Evolutionary conservation across 768 basidiomycete genomes (phyloP), one percentile per base, ranked within the genome.

Genomic region (Naganishia kalamii): DNA sequence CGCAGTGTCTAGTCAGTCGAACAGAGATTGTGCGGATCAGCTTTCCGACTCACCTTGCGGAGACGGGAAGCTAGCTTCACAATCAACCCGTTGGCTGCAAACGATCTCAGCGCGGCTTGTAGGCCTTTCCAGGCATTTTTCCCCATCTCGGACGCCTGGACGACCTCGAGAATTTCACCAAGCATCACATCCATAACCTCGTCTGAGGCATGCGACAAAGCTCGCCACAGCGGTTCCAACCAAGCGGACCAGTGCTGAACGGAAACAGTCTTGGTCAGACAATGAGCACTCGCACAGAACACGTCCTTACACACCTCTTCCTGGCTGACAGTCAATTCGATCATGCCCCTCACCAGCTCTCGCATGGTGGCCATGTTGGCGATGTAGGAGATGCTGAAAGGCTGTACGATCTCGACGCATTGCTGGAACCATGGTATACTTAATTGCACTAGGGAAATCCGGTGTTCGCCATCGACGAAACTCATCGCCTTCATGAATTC

Each of bases 161-260:
- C 51, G 2, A 64, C 52, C n/a, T 64, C 63, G 25, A 52, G 47
- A 15, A 64, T 52, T 10, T 64, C 63, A 29, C 50, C 50, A 23
- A 52, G 50, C 27, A 51, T 64, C 27, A 41, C 27, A 48, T 64
- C 63, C 27, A 51, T 52, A 11, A 64, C 29, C 15, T 64, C 50
- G 17, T 54, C 54, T 13, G 54, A 35, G 11, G 54, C 54, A 17
- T 57, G 33, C 23, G 54, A 57, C 21, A 57, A 41, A 4, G 54
- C 35, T 57, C 54, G 35, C 35, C 37, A 64, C 2, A 64, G 51
- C 19, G 63, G 63, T 32, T 64, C 63, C 10, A 64, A 29, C 63
- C 63, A 64, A 54, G 63, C 50, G 40, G 52, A 64, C 40, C 52
- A 51, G 23, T 63, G 51, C 44, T 47, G 11, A 27, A 27, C 13